phyloP scores from a whole-genome alignment of 768 basidiomycete genomes.

The Austroboletus festivus region DNA sequence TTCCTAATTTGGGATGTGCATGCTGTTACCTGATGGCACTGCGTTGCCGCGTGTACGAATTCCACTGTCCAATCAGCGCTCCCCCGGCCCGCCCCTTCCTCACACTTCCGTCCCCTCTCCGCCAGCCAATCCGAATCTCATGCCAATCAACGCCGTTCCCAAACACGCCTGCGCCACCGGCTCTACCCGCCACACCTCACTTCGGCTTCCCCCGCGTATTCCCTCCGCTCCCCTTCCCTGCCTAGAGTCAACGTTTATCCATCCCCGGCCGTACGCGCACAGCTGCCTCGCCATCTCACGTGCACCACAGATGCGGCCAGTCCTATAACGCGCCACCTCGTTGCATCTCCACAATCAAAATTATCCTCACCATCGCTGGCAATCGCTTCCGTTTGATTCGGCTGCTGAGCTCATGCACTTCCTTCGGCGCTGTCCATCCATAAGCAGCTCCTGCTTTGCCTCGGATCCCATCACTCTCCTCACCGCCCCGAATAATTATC shows the following conservation, averaged over 20 bases:
- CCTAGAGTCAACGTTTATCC: background rate
- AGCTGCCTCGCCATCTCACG: conserved; percentile 1
- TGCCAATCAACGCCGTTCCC: conserved; percentile 27
- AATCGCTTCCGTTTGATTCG: background rate
- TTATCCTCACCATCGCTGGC: background rate
- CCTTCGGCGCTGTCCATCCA: background rate
- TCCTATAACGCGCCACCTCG: background rate
- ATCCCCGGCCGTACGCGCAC: background rate
- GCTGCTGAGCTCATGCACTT: conserved; percentile 4
- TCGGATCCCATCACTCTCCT: too few species aligned
- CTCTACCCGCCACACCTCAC: background rate
- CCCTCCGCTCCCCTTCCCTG: conserved; percentile 12
- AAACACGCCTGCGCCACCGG: conserved; percentile 13
- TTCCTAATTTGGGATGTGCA: conserved; percentile 13
- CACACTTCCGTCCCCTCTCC: conserved; percentile 4
- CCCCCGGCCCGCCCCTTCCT: conserved; percentile 15
- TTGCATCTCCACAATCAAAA: conserved; percentile 9
- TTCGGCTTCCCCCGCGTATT: conserved; percentile 19
- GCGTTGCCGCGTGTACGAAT: conserved; percentile 19
- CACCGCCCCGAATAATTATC: background rate
- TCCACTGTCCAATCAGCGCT: conserved; percentile 22
- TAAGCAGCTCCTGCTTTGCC: too few species aligned
- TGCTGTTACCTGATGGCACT: conserved; percentile 27
- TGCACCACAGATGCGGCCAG: background rate
- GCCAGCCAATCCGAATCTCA: background rate